Evolutionary conservation across 2,329 filamentous ascomycete species (phyloP), one percentile per base, ranked within the genome.

Genomic region (Colletotrichum agaves): DNA sequence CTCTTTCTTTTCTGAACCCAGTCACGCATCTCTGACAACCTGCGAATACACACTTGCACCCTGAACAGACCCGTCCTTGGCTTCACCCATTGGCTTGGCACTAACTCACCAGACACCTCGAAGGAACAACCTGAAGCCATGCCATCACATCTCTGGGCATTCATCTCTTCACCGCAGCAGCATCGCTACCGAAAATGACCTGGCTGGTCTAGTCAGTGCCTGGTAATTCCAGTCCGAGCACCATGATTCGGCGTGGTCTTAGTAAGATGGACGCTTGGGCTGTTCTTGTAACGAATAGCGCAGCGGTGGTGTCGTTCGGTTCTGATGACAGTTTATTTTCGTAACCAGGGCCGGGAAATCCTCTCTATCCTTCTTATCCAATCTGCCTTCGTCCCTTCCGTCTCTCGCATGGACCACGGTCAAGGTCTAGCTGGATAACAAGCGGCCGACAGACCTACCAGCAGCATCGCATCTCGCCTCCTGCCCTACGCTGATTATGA

Each of bases 281-380:
- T 53, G 13, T 61, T 33, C 47, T 50, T 65, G 21, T n/a, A 12
- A n/a, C 44, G 44, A 39, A 19, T 46, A 33, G 49, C 58, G 27
- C 27, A 27, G 27, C 27, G 27, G 6, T 27, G 33, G 47, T 37
- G 41, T 23, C 23, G 15, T 41, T n/a, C 21, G 39, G 43, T 11
- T 37, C 19, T 33, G 44, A 55, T 67, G 64, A 67, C 64, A 58
- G 64, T 39, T 63, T 63, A 67, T 63, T 59, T 67, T 58, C 39
- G 60, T 57, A 41, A 12, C 19, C 8, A n/a, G n/a, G 50, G 35
- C 50, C 46, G 52, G 3, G 19, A 33, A 52, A 27, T 27, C 27
- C 27, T 27, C 19, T 8, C 21, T 49, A 17, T 13, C 19, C 27
- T 23, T 15, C 5, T 35, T 41, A 35, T 44, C 59, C 59, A 53